Percentiles rank a stretch among this genome's conserved stretches.
These are phyloP conservation scores for Paecilomyces sp. DNA, from an alignment of 2,329 filamentous ascomycete species.

Conservation along the genomic window DNA sequence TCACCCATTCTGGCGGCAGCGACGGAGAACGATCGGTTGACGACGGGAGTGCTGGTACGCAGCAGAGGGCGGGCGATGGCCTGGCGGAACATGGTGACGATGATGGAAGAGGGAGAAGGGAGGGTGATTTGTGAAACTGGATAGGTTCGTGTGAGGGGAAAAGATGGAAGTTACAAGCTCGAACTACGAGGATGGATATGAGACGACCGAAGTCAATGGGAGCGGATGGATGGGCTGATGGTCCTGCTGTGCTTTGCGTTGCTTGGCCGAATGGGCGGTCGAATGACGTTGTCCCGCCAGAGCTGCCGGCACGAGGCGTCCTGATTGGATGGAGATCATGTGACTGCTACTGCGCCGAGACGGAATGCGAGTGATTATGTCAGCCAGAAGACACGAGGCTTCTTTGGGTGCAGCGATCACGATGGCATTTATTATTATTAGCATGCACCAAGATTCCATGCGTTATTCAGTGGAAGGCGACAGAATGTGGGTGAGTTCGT, in stretches of 20 bases:
- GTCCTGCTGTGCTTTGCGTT: neutral
- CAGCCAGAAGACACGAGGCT: neutral
- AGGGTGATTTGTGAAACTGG: neutral
- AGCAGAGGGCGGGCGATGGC: slow-evolving; percentile 51
- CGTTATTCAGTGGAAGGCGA: too few relatives aligned
- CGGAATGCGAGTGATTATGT: neutral
- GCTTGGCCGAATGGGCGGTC: neutral
- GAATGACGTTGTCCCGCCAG: neutral
- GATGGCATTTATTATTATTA: too few relatives aligned
- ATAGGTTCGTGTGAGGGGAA: neutral
- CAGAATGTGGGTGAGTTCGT: too few relatives aligned
- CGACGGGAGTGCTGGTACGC: slow-evolving; percentile 45
- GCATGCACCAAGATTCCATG: too few relatives aligned
- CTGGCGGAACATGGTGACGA: slow-evolving; percentile 23
- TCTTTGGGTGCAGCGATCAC: too few relatives aligned
- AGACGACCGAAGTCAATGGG: neutral
- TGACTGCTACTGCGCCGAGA: neutral
- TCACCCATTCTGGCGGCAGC: slow-evolving; percentile 57
- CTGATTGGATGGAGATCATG: neutral
- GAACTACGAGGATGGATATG: neutral
- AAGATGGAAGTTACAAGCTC: neutral
- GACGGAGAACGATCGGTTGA: slow-evolving; percentile 55
- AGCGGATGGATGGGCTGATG: neutral
- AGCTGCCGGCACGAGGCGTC: neutral
- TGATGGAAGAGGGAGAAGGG: neutral